Percentiles rank a stretch among this genome's conserved stretches.
Evolutionary conservation across 148 eudicot genomes (phyloP).

Genomic region (Spergularia bocconei): DNA sequence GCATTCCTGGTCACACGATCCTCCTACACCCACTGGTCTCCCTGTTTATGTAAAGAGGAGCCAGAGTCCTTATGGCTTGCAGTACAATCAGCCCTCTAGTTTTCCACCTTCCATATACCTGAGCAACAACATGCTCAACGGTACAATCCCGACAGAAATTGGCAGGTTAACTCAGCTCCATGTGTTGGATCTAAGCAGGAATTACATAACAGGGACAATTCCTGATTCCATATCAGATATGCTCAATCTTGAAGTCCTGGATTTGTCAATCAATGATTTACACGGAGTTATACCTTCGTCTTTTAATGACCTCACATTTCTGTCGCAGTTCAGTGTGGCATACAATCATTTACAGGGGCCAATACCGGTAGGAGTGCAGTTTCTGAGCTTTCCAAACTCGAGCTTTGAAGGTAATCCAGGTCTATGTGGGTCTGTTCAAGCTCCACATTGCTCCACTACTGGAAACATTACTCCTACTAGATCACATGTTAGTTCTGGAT

Average conservation of each 20-base stretch:
- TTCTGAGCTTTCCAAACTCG: constrained; percentile 61
- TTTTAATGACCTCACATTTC: constrained; percentile 63
- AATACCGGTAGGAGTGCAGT: constrained; percentile 68
- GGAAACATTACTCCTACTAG: constrained; percentile 9
- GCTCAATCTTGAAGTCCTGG: constrained; percentile 63
- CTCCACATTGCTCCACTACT: constrained; percentile 40
- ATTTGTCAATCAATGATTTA: constrained; percentile 65
- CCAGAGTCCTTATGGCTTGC: constrained; percentile 61
- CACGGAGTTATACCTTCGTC: constrained; percentile 68
- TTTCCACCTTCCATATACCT: constrained; percentile 73
- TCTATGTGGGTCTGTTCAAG: constrained; percentile 58
- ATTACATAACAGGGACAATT: constrained; percentile 60
- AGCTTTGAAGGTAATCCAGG: constrained; percentile 80
- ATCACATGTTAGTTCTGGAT: constrained; percentile 8
- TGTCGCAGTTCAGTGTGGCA: constrained; percentile 77
- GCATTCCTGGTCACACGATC: constrained; percentile 32
- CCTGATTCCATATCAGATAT: constrained; percentile 67
- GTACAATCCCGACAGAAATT: constrained; percentile 57
- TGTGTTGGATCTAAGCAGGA: constrained; percentile 74
- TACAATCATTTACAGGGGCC: constrained; percentile 61
- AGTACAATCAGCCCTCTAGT: constrained; percentile 72
- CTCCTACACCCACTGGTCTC: constrained; percentile 39
- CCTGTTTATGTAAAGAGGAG: constrained; percentile 78
- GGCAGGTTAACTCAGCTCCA: constrained; percentile 70
- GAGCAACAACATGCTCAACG: constrained; percentile 59